These are phyloP conservation scores for Euclidium syriacum DNA, from an alignment of 345 rosid genomes.

Conservation along the genomic window DNA sequence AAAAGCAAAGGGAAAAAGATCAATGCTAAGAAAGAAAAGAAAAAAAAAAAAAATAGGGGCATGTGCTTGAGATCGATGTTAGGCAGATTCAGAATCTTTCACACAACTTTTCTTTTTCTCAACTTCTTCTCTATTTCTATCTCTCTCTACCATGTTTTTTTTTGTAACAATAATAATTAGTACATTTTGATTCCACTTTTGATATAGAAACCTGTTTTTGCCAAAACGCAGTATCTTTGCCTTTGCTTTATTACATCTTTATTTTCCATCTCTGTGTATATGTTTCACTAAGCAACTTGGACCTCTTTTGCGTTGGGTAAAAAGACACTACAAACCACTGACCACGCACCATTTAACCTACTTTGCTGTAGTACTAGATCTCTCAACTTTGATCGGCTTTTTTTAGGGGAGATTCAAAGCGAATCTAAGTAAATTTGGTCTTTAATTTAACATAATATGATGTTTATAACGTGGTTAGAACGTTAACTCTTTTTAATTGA, in stretches of 20 bases:
- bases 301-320: constrained; percentile 30
- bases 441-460: background rate
- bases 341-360: constrained; percentile 21
- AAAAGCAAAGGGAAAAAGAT: background rate
- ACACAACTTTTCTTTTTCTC: background rate
- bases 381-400: background rate
- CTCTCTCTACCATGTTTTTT: background rate
- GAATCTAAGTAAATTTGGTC: background rate
- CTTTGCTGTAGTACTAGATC: constrained; percentile 8
- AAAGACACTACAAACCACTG: constrained; percentile 26
- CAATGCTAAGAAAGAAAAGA: constrained; percentile 15
- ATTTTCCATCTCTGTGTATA: background rate
- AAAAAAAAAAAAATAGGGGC: constrained; percentile 9
- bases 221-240: constrained; percentile 14
- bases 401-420: constrained; percentile 4
- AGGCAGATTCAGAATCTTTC: constrained; percentile 30
- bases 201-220: constrained; percentile 13
- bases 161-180: background rate
- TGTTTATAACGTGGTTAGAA: background rate
- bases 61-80: constrained; percentile 30
- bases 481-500: background rate
- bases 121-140: background rate
- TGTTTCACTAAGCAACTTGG: constrained; percentile 33
- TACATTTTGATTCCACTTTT: constrained; percentile 10
- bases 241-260: constrained; percentile 16